Evolutionary conservation across 768 basidiomycete species (phyloP).

Genomic region (Lactarius pseudohatsudake): DNA sequence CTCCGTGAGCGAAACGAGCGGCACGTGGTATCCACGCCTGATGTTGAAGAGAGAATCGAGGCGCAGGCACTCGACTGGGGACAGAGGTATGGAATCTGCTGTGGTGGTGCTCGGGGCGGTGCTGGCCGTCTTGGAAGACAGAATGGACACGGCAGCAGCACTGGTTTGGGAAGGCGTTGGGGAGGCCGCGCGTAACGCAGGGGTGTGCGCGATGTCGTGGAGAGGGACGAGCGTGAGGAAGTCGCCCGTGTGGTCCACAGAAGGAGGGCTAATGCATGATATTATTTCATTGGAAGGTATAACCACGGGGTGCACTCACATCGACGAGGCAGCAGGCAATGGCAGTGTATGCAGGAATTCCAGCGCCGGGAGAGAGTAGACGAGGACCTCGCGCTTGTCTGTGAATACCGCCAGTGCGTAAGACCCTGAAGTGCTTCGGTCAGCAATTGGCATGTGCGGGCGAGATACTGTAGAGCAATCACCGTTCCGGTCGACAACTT

Average conservation of each 20-base stretch:
- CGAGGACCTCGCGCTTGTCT: conserved; percentile 46
- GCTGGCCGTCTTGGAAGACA: conserved; percentile 1
- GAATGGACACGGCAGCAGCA: not conserved
- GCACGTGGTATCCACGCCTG: conserved; percentile 48
- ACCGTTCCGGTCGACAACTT: conserved; percentile 66
- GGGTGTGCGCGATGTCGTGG: not conserved
- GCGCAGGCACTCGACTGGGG: conserved; percentile 39
- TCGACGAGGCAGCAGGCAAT: conserved; percentile 15
- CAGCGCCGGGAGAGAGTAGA: conserved; percentile 65
- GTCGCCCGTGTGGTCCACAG: conserved; percentile 28
- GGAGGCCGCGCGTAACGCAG: conserved; percentile 9
- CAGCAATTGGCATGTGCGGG: conserved; percentile 1
- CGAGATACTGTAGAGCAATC: not conserved
- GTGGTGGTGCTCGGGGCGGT: conserved; percentile 3
- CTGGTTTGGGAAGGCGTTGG: conserved; percentile 37
- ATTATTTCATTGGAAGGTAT: not conserved
- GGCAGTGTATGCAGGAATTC: conserved; percentile 50
- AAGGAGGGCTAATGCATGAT: conserved; percentile 37
- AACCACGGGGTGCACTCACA: conserved; percentile 15
- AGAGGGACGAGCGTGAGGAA: conserved; percentile 27
- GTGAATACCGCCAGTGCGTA: conserved; percentile 53
- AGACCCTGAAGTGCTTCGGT: conserved; percentile 47
- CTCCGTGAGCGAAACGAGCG: conserved; percentile 52
- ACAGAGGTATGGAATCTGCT: conserved; percentile 14
- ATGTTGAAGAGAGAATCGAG: conserved; percentile 63